These are phyloP conservation scores for Fusarium hostae DNA, from an alignment of 2,329 filamentous ascomycete species.

Conservation along the genomic window DNA sequence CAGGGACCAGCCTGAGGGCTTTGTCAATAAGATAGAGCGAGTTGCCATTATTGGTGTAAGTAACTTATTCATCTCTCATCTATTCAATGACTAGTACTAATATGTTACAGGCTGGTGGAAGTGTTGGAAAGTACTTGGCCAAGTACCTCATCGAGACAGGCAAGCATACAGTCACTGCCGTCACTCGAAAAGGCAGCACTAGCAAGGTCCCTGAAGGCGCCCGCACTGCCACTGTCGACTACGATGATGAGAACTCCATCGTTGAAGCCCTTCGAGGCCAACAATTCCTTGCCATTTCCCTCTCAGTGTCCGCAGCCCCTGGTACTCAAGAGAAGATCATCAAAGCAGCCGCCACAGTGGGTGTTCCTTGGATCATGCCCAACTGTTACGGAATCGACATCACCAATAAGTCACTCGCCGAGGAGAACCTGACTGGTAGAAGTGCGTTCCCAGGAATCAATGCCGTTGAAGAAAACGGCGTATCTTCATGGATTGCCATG, in stretches of 20 bases:
- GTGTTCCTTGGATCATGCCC: slow-evolving; percentile 66
- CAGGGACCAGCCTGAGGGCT: slow-evolving; percentile 51
- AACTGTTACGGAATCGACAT: slow-evolving; percentile 60
- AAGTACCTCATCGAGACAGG: slow-evolving; percentile 57
- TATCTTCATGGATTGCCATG: slow-evolving; percentile 59
- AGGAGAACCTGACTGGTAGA: slow-evolving; percentile 46
- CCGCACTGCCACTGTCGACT: slow-evolving; percentile 56
- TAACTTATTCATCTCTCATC: background rate
- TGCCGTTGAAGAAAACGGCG: slow-evolving; percentile 54
- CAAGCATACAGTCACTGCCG: slow-evolving; percentile 62
- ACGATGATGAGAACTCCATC: slow-evolving; percentile 56
- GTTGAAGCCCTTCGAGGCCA: slow-evolving; percentile 63
- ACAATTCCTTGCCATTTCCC: slow-evolving; percentile 67
- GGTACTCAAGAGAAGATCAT: slow-evolving; percentile 62
- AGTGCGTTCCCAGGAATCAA: slow-evolving; percentile 43
- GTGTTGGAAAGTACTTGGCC: slow-evolving; percentile 53
- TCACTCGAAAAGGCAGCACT: slow-evolving; percentile 57
- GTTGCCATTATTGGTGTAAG: slow-evolving; percentile 62
- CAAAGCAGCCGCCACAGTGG: slow-evolving; percentile 64
- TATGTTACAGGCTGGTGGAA: slow-evolving; percentile 53
- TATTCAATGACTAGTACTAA: slow-evolving; percentile 18
- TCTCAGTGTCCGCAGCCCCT: slow-evolving; percentile 55
- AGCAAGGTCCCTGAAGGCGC: slow-evolving; percentile 58
- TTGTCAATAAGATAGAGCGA: slow-evolving; percentile 55
- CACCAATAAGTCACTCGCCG: slow-evolving; percentile 52